Percentiles rank a stretch among this genome's conserved stretches.
Evolutionary conservation across 164 flowering plant genomes (phyloP).

Genomic region (Houttuynia cordata): DNA sequence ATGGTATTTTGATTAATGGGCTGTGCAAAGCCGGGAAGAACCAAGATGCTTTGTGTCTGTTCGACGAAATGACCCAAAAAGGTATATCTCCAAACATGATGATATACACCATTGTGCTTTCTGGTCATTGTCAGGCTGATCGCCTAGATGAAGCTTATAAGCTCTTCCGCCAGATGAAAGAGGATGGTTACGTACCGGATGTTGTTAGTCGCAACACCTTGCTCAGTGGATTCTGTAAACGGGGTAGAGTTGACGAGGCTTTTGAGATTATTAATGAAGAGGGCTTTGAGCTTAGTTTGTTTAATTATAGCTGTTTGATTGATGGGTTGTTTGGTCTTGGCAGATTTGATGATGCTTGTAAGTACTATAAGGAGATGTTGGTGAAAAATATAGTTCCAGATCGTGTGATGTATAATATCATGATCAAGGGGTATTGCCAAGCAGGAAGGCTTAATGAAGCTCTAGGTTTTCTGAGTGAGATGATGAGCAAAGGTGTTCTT

Average conservation of each 20-base stretch:
- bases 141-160: constrained; percentile 39
- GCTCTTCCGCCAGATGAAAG: constrained; percentile 36
- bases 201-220: constrained; percentile 36
- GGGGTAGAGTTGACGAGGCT: constrained; percentile 54
- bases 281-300: constrained; percentile 34
- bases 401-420: constrained; percentile 45
- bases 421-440: constrained; percentile 52
- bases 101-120: constrained; percentile 39
- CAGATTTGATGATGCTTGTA: constrained; percentile 44
- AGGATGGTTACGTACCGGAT: constrained; percentile 33
- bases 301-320: constrained; percentile 54
- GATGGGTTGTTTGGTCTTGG: constrained; percentile 56
- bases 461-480: constrained; percentile 33
- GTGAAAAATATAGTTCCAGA: constrained; percentile 44
- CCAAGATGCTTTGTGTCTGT: constrained; percentile 39
- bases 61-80: constrained; percentile 57
- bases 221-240: constrained; percentile 60
- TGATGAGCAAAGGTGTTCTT: constrained; percentile 43
- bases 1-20: constrained; percentile 52
- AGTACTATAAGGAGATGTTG: constrained; percentile 28
- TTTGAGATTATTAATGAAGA: constrained; percentile 30
- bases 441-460: constrained; percentile 47
- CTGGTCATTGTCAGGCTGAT: constrained; percentile 50
- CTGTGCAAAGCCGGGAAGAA: constrained; percentile 42
- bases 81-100: constrained; percentile 36